These are phyloP conservation scores for Lobulomyces angularis DNA, from an alignment of 192 early-diverging fungal genomes.

Conservation along the genomic window DNA sequence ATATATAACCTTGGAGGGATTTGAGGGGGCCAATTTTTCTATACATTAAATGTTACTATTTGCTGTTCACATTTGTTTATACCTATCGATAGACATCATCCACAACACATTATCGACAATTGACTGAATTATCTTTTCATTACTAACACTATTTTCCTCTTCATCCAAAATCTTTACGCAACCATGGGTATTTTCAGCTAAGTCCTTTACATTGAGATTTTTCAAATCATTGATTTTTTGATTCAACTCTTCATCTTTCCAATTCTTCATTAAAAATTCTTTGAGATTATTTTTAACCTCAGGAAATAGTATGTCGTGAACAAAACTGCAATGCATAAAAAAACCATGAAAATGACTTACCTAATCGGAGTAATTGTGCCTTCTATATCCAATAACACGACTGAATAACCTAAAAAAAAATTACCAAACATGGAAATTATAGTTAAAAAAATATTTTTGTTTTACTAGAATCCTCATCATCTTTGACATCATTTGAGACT, in stretches of 20 bases:
- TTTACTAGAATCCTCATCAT: no score
- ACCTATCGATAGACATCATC: conserved; percentile 80
- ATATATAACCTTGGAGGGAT: conserved; percentile 80
- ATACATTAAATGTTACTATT: not conserved
- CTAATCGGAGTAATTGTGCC: conserved; percentile 96
- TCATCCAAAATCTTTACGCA: conserved; percentile 12
- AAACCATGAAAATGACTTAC: no score
- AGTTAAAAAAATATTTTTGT: no score
- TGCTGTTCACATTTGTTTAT: conserved; percentile 21
- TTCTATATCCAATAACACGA: conserved; percentile 69
- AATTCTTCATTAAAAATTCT: conserved; percentile 53
- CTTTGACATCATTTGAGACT: no score
- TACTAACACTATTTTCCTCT: conserved; percentile 26
- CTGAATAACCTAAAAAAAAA: no score
- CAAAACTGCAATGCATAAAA: no score
- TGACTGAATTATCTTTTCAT: no score
- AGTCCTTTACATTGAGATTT: conserved; percentile 25
- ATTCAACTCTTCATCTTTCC: conserved; percentile 27
- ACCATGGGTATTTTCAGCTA: conserved; percentile 2
- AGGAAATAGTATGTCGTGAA: conserved; percentile 87
- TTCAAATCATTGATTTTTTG: conserved; percentile 35
- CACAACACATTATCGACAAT: conserved; percentile 61
- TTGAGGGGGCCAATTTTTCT: no score
- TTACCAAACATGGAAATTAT: no score
- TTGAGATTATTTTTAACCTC: conserved; percentile 54